These are phyloP conservation scores for Penstemon barbatus DNA, from an alignment of 257 asterid genomes.

Conservation along the genomic window DNA sequence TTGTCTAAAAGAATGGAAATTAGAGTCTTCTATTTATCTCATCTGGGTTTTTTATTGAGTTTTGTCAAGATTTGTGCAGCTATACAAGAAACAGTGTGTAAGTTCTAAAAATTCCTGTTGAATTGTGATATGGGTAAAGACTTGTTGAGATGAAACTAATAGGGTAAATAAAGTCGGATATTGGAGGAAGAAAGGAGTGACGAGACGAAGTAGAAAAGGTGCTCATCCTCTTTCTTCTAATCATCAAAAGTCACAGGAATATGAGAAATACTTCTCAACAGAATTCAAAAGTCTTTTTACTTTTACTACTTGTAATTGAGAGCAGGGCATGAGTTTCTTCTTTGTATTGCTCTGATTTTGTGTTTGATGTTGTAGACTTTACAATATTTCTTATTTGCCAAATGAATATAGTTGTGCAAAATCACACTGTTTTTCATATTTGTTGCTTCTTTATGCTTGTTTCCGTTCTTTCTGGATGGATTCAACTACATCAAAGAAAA, in stretches of 20 bases:
- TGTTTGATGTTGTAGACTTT: constrained; percentile 57
- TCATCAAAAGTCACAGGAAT: constrained; percentile 43
- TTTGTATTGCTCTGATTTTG: constrained; percentile 18
- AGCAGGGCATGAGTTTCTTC: constrained; percentile 33
- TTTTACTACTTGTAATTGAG: constrained; percentile 35
- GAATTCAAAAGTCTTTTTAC: constrained; percentile 24
- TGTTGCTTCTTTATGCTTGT: no score
- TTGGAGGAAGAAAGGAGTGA: constrained; percentile 81
- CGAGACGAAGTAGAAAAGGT: constrained; percentile 59
- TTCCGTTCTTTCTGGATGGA: no score
- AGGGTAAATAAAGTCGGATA: constrained; percentile 51
- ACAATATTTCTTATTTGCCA: constrained; percentile 43
- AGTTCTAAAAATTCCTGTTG: constrained; percentile 43
- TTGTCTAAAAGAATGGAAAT: constrained; percentile 28
- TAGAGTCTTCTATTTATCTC: constrained; percentile 1
- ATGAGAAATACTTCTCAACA: constrained; percentile 49
- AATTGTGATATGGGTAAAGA: constrained; percentile 47
- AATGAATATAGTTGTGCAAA: constrained; percentile 37
- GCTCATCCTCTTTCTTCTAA: constrained; percentile 98
- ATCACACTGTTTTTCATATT: no score
- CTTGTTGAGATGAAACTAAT: constrained; percentile 29
- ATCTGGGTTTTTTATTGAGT: constrained; percentile 2
- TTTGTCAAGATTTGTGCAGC: constrained; percentile 32
- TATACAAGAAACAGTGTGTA: constrained; percentile 15
- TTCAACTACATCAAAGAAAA: no score